phyloP scores from a whole-genome alignment of 106 monocot species.

The Allium fistulosum region DNA sequence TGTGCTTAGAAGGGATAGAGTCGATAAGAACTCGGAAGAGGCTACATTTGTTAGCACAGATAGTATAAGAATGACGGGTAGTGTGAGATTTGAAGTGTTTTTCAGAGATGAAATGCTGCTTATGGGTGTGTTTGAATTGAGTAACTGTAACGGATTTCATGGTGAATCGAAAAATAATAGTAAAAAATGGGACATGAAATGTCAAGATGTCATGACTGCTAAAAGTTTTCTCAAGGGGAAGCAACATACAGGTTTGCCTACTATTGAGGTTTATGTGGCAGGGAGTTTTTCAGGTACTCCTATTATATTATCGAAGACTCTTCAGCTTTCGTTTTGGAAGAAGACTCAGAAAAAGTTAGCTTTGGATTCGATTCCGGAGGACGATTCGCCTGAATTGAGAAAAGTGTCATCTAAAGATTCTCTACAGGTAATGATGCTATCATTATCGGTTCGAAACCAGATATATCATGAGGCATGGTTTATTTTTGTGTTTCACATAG shows the following conservation, averaged over 20 bases:
- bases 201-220: conserved; percentile 14
- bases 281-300: conserved; percentile 50
- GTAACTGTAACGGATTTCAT: conserved; percentile 23
- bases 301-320: conserved; percentile 58
- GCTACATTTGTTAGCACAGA: conserved; percentile 72
- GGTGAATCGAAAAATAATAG: conserved; percentile 23
- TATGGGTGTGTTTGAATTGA: conserved; percentile 42
- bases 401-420: conserved; percentile 17
- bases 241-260: conserved; percentile 11
- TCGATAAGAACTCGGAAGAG: conserved; percentile 54
- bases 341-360: conserved; percentile 34
- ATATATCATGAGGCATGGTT: neutral
- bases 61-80: conserved; percentile 50
- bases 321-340: conserved; percentile 41
- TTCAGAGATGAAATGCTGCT: conserved; percentile 44
- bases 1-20: conserved; percentile 50
- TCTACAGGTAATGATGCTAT: conserved; percentile 30
- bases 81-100: conserved; percentile 68
- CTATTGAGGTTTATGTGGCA: conserved; percentile 49
- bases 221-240: conserved; percentile 27
- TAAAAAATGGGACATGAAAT: conserved; percentile 54
- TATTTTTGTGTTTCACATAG: too few species aligned
- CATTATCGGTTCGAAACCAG: neutral
- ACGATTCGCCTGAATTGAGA: conserved; percentile 29
- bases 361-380: conserved; percentile 59